Evolutionary conservation across 163 green algal genomes (phyloP), one percentile per base, ranked within the genome.

Genomic region (Picocystis sp.): DNA sequence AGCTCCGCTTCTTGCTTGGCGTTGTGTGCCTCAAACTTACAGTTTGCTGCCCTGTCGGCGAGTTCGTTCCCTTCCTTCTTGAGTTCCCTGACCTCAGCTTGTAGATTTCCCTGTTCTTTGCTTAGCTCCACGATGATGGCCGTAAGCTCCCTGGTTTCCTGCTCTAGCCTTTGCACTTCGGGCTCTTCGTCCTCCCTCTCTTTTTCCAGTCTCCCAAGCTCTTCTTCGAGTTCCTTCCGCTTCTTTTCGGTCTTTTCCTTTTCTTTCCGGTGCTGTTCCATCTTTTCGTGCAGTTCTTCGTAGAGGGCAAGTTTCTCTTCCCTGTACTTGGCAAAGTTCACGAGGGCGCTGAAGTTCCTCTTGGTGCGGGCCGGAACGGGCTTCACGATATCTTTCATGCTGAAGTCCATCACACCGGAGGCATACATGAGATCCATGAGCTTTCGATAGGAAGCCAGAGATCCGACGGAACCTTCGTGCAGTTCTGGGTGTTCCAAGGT

Each of bases 311-410:
- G 78, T 73, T 92, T 92, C 56, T 92, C 81, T 62, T 95, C 86
- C 0, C 86, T 70, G 62, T 87, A 93, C 71, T 89, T 93, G 19
- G 79, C 82, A 71, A 93, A 93, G 67, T 95, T 95, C 64, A 95
- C 81, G 42, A 94, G 63, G 0, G 85, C 85, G 19, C 66, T 81
- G n/a, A 94, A 64, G 51, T 87, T 78, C 13, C 79, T 74, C 35
- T 76, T 62, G 57, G 89, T 66, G 1, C 84, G 69, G 3, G 60
- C 54, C 1, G 66, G 53, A 2, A 94, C 85, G 3, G 86, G 85
- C 67, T 93, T 94, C 63, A 84, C 79, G 25, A 94, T 47, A 57
- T 96, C 86, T 69, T 88, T 76, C 45, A 65, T 49, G 12, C 34
- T 51, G 49, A 74, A 70, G 65, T 93, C 83, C 17, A 68, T 73